phyloP scores from a whole-genome alignment of 2,329 filamentous ascomycete genomes.

The Ophiostoma piceae region DNA sequence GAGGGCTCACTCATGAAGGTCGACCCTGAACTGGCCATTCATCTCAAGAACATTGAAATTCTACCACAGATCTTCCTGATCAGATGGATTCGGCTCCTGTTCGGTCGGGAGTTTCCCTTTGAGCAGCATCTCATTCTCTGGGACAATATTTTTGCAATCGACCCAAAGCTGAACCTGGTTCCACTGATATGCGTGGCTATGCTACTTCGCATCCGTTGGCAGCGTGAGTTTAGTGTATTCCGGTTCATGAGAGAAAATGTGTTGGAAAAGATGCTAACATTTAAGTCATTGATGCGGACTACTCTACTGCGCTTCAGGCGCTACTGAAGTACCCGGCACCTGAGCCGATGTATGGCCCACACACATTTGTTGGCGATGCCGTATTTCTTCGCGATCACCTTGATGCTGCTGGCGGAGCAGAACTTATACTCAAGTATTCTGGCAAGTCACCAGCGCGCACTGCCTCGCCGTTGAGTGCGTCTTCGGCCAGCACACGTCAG shows the following conservation, averaged over 20 bases:
- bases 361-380: slow-evolving; percentile 81
- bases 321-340: slow-evolving; percentile 78
- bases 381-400: slow-evolving; percentile 66
- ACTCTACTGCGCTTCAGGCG: slow-evolving; percentile 75
- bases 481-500: slow-evolving; percentile 28
- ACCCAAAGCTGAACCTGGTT: slow-evolving; percentile 71
- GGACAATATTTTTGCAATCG: slow-evolving; percentile 86
- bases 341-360: slow-evolving; percentile 56
- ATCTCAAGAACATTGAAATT: slow-evolving; percentile 78
- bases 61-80: slow-evolving; percentile 96
- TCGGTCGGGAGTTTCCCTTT: slow-evolving; percentile 89
- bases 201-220: slow-evolving; percentile 86
- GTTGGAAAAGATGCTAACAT: slow-evolving; percentile 5
- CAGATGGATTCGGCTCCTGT: slow-evolving; percentile 89
- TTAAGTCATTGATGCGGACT: slow-evolving; percentile 59
- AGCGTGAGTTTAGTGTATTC: slow-evolving; percentile 52
- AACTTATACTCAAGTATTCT: slow-evolving; percentile 67
- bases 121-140: slow-evolving; percentile 77
- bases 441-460: slow-evolving; percentile 38
- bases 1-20: slow-evolving; percentile 65
- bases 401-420: slow-evolving; percentile 54
- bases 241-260: background rate
- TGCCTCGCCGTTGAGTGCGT: slow-evolving; percentile 10
- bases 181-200: slow-evolving; percentile 92
- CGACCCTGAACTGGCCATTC: slow-evolving; percentile 47